A percentile compares a stretch with the other conserved stretches of the same genome.
Conservation (phyloP, 129 eudicot species). For the Mikania micrantha region DNA sequence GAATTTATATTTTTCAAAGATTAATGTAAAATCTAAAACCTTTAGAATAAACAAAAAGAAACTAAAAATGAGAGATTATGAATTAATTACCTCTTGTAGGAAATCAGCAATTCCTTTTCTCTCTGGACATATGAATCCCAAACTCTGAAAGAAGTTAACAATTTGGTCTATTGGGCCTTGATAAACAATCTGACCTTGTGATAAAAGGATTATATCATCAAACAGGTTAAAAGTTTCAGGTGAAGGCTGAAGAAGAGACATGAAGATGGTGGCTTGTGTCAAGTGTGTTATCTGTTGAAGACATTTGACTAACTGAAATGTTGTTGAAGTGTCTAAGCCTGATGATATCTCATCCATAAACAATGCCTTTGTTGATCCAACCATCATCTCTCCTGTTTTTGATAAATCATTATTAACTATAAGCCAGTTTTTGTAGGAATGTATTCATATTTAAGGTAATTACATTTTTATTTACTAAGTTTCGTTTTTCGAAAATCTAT, state of each 20-base stretch:
- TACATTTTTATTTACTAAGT: too few relatives aligned
- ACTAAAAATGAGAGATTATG: neutral
- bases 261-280: conserved; percentile 66
- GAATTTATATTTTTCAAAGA: neutral
- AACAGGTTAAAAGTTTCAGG: conserved; percentile 89
- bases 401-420: neutral
- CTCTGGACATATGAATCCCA: conserved; percentile 84
- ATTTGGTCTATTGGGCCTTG: conserved; percentile 84
- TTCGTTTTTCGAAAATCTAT: too few relatives aligned
- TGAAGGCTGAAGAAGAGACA: conserved; percentile 97
- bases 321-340: conserved; percentile 93
- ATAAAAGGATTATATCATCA: conserved; percentile 74
- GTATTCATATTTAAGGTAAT: too few relatives aligned
- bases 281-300: conserved; percentile 79
- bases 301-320: conserved; percentile 88
- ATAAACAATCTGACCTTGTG: conserved; percentile 85
- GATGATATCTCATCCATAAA: conserved; percentile 98
- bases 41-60: neutral
- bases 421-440: too few relatives aligned
- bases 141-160: conserved; percentile 61
- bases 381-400: conserved; percentile 75
- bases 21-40: neutral
- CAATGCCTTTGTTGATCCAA: conserved; percentile 75
- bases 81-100: conserved; percentile 80
- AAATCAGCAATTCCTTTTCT: conserved; percentile 94